Evolutionary conservation across 2,329 filamentous ascomycete genomes (phyloP).

Genomic region (Microdochium paspali): DNA sequence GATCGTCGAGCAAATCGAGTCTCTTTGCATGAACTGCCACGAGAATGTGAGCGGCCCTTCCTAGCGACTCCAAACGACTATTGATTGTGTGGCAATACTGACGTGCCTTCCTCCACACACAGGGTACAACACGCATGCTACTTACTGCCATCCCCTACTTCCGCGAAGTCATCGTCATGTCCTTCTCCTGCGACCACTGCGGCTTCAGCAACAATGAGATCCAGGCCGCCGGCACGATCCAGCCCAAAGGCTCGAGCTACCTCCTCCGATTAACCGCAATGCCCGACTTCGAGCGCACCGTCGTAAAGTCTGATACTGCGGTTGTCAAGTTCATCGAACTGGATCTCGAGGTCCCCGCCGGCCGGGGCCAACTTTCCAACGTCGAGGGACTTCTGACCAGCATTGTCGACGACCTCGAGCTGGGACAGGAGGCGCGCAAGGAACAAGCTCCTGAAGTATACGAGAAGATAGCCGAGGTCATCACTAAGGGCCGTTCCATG

Average conservation of each 20-base stretch:
- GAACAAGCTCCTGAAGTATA: constrained; percentile 68
- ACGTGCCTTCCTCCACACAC: constrained; percentile 2
- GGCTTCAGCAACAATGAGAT: constrained; percentile 86
- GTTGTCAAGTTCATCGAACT: constrained; percentile 82
- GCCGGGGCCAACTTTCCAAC: constrained; percentile 86
- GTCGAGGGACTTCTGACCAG: constrained; percentile 78
- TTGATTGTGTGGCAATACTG: constrained; percentile 6
- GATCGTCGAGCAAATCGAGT: constrained; percentile 62
- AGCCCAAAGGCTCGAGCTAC: constrained; percentile 79
- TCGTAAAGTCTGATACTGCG: constrained; percentile 87
- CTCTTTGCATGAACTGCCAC: constrained; percentile 79
- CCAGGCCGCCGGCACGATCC: constrained; percentile 84
- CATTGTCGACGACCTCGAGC: constrained; percentile 70
- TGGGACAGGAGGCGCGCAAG: constrained; percentile 76
- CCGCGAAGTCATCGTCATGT: constrained; percentile 95
- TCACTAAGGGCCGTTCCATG: constrained; percentile 68
- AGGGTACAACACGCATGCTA: constrained; percentile 80
- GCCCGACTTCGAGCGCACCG: constrained; percentile 72
- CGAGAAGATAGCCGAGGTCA: constrained; percentile 67
- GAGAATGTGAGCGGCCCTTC: constrained; percentile 50
- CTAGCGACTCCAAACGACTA: constrained; percentile 2
- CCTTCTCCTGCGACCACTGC: constrained; percentile 88
- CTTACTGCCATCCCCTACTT: constrained; percentile 94
- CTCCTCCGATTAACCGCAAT: constrained; percentile 66
- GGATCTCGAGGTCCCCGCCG: constrained; percentile 86